These are phyloP conservation scores for Senna tora DNA, from an alignment of 306 rosid species.

Conservation along the genomic window DNA sequence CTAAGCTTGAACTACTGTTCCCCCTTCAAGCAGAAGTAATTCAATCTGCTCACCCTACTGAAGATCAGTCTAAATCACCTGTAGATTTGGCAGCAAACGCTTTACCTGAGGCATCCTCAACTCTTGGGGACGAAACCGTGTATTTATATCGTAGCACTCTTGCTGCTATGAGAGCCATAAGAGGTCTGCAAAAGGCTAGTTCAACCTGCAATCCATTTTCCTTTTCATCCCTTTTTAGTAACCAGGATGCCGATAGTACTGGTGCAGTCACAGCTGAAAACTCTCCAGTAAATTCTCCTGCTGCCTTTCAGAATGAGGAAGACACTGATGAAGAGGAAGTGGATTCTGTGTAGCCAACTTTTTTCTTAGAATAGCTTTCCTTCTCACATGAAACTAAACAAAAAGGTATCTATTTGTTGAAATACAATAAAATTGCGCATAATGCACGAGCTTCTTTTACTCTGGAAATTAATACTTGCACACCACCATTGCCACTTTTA, in stretches of 20 bases:
- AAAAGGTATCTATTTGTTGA: slow-evolving; percentile 33
- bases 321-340: slow-evolving; percentile 45
- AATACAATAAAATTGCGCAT: slow-evolving; percentile 34
- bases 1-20: slow-evolving; percentile 87
- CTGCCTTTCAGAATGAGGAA: slow-evolving; percentile 48
- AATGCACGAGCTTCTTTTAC: slow-evolving; percentile 9
- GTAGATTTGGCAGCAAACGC: slow-evolving; percentile 33
- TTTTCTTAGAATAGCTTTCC: slow-evolving; percentile 21
- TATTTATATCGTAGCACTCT: slow-evolving; percentile 74
- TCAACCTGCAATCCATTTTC: slow-evolving; percentile 86
- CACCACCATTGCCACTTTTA: slow-evolving; percentile 2
- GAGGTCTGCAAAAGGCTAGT: slow-evolving; percentile 80
- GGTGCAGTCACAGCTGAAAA: slow-evolving; percentile 88
- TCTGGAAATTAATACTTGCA: slow-evolving; percentile 24
- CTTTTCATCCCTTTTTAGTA: slow-evolving; percentile 64
- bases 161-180: slow-evolving; percentile 90
- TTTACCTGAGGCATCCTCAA: slow-evolving; percentile 50
- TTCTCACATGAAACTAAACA: slow-evolving; percentile 39
- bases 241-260: slow-evolving; percentile 66
- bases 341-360: slow-evolving; percentile 38
- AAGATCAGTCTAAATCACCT: slow-evolving; percentile 36
- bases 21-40: slow-evolving; percentile 88
- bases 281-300: slow-evolving; percentile 70
- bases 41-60: slow-evolving; percentile 54
- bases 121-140: slow-evolving; percentile 66